Conservation (phyloP, 208 protist species). For the Leishmania turanica region DNA sequence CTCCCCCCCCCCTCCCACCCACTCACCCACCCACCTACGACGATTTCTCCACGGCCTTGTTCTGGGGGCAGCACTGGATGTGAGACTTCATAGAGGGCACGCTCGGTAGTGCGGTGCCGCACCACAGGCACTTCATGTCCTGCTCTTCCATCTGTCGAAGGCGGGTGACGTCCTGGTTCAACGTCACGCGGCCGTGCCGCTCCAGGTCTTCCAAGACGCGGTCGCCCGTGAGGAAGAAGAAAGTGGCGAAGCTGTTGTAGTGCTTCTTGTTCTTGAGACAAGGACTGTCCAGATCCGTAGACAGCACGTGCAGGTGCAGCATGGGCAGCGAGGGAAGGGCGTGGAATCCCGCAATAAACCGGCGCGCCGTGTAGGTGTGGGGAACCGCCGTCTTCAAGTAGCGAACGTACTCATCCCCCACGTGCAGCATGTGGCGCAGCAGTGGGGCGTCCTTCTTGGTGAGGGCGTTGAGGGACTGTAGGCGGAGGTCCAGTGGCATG, state of each 20-base stretch:
- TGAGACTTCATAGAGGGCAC: constrained; percentile 73
- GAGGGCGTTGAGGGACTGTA: constrained; percentile 71
- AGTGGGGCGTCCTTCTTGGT: constrained; percentile 49
- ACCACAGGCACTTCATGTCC: constrained; percentile 85
- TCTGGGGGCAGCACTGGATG: constrained; percentile 53
- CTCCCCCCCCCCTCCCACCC: no score
- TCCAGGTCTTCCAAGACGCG: constrained; percentile 69
- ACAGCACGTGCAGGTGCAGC: constrained; percentile 88
- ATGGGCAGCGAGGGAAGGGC: constrained; percentile 82
- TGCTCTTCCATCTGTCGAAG: constrained; percentile 71
- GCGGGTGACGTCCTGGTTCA: constrained; percentile 65
- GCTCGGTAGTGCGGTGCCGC: constrained; percentile 48
- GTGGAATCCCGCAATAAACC: constrained; percentile 86
- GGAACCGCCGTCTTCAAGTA: constrained; percentile 41
- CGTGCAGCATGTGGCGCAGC: constrained; percentile 57
- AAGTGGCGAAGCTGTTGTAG: constrained; percentile 92
- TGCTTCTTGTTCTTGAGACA: constrained; percentile 86
- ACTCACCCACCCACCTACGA: neutral
- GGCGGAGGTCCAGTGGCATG: constrained; percentile 68
- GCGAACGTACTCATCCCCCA: constrained; percentile 54
- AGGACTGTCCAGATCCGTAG: constrained; percentile 78
- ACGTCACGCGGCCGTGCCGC: constrained; percentile 58
- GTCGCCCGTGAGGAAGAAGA: constrained; percentile 79
- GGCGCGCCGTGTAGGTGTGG: constrained; percentile 24
- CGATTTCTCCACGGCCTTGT: constrained; percentile 35